These are phyloP conservation scores for Heritiera littoralis DNA, from an alignment of 345 rosid species.

Conservation along the genomic window DNA sequence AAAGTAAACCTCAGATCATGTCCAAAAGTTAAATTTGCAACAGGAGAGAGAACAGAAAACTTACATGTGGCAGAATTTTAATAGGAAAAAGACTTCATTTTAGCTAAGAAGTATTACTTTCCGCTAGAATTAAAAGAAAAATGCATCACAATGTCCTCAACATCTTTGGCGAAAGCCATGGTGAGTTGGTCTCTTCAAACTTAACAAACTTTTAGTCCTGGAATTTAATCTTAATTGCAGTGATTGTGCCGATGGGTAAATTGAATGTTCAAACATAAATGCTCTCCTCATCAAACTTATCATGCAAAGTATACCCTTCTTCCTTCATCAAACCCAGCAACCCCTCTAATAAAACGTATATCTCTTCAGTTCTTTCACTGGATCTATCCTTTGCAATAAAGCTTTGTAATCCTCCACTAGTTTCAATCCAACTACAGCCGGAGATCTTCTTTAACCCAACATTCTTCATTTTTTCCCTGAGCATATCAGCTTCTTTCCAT, in stretches of 20 bases:
- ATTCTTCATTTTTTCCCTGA: conserved; percentile 57
- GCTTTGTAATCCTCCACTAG: conserved; percentile 41
- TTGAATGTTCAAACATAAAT: conserved; percentile 14
- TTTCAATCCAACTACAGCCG: conserved; percentile 79
- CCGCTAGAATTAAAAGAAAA: background rate
- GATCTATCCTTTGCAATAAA: conserved; percentile 49
- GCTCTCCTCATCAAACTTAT: conserved; percentile 35
- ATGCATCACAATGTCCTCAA: background rate
- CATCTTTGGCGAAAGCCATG: background rate
- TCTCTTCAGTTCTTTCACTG: conserved; percentile 41
- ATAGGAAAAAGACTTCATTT: background rate
- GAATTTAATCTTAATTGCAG: background rate
- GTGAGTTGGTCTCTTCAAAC: background rate
- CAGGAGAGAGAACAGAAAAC: conserved; percentile 6
- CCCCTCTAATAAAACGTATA: conserved; percentile 41
- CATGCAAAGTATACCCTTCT: conserved; percentile 41
- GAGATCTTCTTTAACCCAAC: conserved; percentile 74
- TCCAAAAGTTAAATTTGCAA: background rate
- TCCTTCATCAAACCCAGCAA: conserved; percentile 48
- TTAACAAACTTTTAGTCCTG: background rate
- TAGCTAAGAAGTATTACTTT: background rate
- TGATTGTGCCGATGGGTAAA: background rate
- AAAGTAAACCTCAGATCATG: conserved; percentile 5
- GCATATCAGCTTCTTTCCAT: conserved; percentile 78
- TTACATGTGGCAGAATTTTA: background rate